phyloP scores from a whole-genome alignment of 768 basidiomycete species.

The Coprinellus micaceus region DNA sequence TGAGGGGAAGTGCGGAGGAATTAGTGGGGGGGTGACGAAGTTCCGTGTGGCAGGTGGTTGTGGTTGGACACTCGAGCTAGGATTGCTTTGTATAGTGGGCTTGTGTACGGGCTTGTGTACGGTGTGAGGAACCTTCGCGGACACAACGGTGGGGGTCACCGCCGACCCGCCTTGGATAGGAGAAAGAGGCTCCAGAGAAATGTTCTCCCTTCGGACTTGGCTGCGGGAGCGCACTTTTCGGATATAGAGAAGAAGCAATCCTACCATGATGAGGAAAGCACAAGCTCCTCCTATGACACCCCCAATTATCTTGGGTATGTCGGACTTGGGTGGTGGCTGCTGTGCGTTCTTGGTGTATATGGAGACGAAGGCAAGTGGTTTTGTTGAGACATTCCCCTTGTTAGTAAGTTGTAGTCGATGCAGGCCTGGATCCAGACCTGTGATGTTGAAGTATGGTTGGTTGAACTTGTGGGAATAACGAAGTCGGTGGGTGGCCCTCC shows the following conservation, averaged over 20 bases:
- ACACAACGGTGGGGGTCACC: no score
- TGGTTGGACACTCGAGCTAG: no score
- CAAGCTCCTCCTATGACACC: not conserved
- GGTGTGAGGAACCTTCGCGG: no score
- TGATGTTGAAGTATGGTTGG: conserved; percentile 5
- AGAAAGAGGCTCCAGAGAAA: no score
- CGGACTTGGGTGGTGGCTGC: no score
- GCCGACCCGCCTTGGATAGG: no score
- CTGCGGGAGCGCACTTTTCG: not conserved
- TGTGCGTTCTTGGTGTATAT: not conserved
- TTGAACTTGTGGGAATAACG: not conserved
- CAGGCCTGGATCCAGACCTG: not conserved
- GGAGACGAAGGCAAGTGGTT: not conserved
- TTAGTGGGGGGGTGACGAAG: no score
- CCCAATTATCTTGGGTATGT: not conserved
- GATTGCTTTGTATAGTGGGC: no score
- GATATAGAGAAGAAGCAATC: not conserved
- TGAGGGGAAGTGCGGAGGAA: no score
- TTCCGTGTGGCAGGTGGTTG: no score
- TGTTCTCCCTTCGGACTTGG: no score
- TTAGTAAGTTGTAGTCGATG: not conserved
- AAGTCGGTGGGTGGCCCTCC: not conserved
- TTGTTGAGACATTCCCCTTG: not conserved
- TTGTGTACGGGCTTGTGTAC: no score
- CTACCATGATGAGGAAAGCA: not conserved